Base-by-base conservation (phyloP, 306 rosid species). In the Cicer judaicum region DNA sequence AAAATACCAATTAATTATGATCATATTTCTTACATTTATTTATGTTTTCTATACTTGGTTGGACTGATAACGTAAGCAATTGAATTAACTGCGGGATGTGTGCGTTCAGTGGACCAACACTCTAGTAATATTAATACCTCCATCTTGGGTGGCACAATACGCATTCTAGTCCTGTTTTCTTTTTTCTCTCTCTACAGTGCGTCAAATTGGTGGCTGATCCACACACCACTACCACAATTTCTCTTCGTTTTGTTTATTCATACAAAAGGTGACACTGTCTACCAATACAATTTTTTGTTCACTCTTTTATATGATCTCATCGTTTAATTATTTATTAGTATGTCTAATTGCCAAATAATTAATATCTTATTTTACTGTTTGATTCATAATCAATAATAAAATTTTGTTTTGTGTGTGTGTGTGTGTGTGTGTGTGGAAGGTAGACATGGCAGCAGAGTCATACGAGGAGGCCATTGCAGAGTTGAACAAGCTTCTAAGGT, bases 391-490 rank as follows among this genome's bases (percentile, higher is more conserved):
- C 38, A 19, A 56, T 21, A 55, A 29, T 3, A 29, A 29, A 19
- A 11, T 8, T 21, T 38, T 56, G 8, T 6, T 56, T 21, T 18
- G 19, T 42, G 29, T 63, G 13, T 40, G 13, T 7, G 7, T 36
- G 3, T n/a, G n/a, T 18, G 19, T 42, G 29, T 63, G 13, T 40
- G 13, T 7, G 7, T 36, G 3, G 89, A 79, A 73, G 76, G 86
- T 86, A 74, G 93, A 78, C 54, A 91, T 93, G 98, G 92, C 86
- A 13, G 82, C 67, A 43, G 88, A 84, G 11, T 71, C 92, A 47
- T 91, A 80, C 82, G 87, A 91, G 54, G 94, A 84, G 5, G 98
- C 96, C 79, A 83, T 91, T 70, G 96, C 88, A 72, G 87, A 82
- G 39, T 87, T 93, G 60, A 68, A 82, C 13, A 89, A 88, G 85